phyloP scores from a whole-genome alignment of 441 rosid species.

The Adansonia rubrostipa region DNA sequence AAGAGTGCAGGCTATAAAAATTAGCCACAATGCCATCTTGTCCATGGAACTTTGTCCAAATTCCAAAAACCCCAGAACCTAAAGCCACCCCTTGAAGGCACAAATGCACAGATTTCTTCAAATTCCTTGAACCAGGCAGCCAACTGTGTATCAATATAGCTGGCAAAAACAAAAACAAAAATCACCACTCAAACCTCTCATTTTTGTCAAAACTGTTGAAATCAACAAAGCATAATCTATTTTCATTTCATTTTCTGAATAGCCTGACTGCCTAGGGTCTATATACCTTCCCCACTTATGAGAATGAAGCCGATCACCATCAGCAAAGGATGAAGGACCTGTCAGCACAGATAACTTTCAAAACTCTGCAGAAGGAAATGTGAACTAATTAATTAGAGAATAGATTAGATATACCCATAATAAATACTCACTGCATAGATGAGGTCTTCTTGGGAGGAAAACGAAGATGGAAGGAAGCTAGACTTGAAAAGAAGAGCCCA shows the following conservation, averaged over 20 bases:
- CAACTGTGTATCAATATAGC: slow-evolving; percentile 88
- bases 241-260: not conserved
- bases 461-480: slow-evolving; percentile 61
- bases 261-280: not conserved
- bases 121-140: slow-evolving; percentile 80
- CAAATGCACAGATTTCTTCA: slow-evolving; percentile 82
- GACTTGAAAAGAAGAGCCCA: slow-evolving; percentile 71
- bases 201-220: not conserved
- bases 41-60: slow-evolving; percentile 81
- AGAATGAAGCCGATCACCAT: slow-evolving; percentile 96
- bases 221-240: not conserved
- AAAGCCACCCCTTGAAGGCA: slow-evolving; percentile 85
- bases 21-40: slow-evolving; percentile 67
- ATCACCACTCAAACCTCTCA: not conserved
- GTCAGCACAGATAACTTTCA: slow-evolving; percentile 13
- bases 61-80: slow-evolving; percentile 77
- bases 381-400: not conserved
- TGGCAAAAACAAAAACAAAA: slow-evolving; percentile 36
- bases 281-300: slow-evolving; percentile 87
- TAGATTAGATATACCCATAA: not conserved
- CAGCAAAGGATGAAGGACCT: slow-evolving; percentile 81
- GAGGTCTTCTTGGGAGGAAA: slow-evolving; percentile 49
- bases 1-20: slow-evolving; percentile 90
- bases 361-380: not conserved
- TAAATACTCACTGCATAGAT: slow-evolving; percentile 54